These are phyloP conservation scores for Nadsonia fulvescens DNA, from an alignment of 805 yeast species.

Conservation along the genomic window DNA sequence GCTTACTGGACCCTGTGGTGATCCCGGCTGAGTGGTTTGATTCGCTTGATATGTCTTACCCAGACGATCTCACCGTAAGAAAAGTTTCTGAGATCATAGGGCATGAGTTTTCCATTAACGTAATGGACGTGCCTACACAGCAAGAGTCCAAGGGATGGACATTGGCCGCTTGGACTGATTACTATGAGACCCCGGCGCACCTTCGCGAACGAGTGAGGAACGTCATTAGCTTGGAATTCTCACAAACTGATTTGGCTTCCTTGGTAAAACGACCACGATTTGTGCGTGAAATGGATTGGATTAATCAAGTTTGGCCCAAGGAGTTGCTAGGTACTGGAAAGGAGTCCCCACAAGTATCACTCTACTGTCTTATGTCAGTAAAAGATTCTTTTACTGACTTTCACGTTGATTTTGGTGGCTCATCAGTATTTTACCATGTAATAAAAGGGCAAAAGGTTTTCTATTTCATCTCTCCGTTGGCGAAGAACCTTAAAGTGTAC, in stretches of 20 bases:
- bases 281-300: constrained; percentile 51
- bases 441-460: constrained; percentile 60
- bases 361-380: constrained; percentile 77
- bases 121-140: constrained; percentile 80
- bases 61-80: constrained; percentile 34
- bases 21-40: constrained; percentile 20
- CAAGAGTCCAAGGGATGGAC: constrained; percentile 43
- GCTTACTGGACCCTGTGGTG: constrained; percentile 27
- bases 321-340: constrained; percentile 7
- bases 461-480: constrained; percentile 63
- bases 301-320: constrained; percentile 44
- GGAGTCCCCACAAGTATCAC: constrained; percentile 26
- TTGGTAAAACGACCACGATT: constrained; percentile 42
- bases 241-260: constrained; percentile 33
- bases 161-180: constrained; percentile 55
- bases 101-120: constrained; percentile 45
- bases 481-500: constrained; percentile 39
- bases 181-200: constrained; percentile 28
- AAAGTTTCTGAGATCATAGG: constrained; percentile 45
- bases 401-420: constrained; percentile 84
- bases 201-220: constrained; percentile 52
- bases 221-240: constrained; percentile 68
- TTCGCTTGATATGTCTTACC: constrained; percentile 34
- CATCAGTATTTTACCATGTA: constrained; percentile 77
- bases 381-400: constrained; percentile 69